Conservation (phyloP, 2,329 filamentous ascomycete species). For the Passalora sequoiae region DNA sequence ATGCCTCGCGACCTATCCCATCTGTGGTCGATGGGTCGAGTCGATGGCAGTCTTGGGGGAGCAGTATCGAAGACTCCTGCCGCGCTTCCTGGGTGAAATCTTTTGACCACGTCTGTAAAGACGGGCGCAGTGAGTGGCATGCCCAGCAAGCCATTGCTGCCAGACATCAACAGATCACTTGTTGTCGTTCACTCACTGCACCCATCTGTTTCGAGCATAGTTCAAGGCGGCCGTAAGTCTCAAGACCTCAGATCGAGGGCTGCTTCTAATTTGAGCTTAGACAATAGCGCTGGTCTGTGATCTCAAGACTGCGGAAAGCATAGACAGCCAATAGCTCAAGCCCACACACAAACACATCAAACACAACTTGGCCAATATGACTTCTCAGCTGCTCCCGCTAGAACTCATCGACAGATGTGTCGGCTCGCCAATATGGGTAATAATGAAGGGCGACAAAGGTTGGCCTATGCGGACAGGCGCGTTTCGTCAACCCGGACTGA, state of each 20-base stretch:
- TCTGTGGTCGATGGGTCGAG: constrained; percentile 25
- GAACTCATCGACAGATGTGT: constrained; percentile 99
- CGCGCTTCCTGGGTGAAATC: constrained; percentile 13
- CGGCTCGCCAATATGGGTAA: constrained; percentile 93
- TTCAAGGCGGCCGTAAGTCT: too few species aligned
- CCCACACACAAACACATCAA: too few species aligned
- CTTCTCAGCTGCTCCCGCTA: constrained; percentile 36
- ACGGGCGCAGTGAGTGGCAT: constrained; percentile 15
- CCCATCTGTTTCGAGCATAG: too few species aligned
- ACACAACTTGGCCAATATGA: constrained; percentile 17
- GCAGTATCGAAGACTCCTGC: constrained; percentile 6
- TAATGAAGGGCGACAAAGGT: constrained; percentile 99
- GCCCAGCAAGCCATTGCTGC: constrained; percentile 11
- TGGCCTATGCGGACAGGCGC: constrained; percentile 20
- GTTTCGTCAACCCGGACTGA: constrained; percentile 1
- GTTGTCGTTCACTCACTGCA: too few species aligned
- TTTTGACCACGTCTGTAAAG: constrained; percentile 14
- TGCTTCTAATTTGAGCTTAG: too few species aligned
- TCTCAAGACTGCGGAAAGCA: too few species aligned
- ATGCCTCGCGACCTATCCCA: constrained; percentile 30
- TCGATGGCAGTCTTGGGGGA: constrained; percentile 21
- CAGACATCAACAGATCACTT: constrained; percentile 3
- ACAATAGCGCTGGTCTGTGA: too few species aligned
- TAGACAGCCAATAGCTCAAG: neutral
- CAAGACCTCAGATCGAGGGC: too few species aligned